These are phyloP conservation scores for Escovopsis sp. DNA, from an alignment of 2,329 filamentous ascomycete species.

Conservation along the genomic window DNA sequence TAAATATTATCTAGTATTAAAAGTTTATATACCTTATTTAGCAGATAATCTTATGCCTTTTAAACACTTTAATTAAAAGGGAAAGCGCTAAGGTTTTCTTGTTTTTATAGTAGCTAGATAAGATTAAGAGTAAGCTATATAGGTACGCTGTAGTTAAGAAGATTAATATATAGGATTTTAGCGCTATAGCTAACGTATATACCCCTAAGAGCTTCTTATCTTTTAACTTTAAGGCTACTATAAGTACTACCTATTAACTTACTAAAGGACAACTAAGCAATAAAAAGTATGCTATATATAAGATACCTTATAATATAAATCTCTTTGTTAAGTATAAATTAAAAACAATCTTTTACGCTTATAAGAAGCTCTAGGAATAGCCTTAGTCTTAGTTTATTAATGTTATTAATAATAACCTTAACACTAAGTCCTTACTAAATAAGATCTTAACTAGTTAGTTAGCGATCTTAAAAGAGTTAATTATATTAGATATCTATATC, in stretches of 20 bases:
- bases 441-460: no score
- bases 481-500: no score
- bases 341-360: no score
- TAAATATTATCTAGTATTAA: neutral
- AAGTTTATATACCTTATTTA: no score
- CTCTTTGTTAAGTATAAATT: no score
- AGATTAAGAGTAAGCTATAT: neutral
- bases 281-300: neutral
- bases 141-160: neutral
- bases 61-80: neutral
- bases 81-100: neutral
- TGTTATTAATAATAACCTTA: no score
- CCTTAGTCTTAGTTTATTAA: no score
- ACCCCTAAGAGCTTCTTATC: neutral
- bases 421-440: no score
- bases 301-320: neutral
- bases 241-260: no score
- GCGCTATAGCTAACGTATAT: neutral
- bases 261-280: neutral
- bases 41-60: no score
- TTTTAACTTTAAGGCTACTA: neutral
- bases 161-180: constrained; percentile 1
- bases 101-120: neutral
- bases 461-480: no score
- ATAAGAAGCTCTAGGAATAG: no score